phyloP scores from a whole-genome alignment of 331 rosid genomes.

The Pyrus hybrid region DNA sequence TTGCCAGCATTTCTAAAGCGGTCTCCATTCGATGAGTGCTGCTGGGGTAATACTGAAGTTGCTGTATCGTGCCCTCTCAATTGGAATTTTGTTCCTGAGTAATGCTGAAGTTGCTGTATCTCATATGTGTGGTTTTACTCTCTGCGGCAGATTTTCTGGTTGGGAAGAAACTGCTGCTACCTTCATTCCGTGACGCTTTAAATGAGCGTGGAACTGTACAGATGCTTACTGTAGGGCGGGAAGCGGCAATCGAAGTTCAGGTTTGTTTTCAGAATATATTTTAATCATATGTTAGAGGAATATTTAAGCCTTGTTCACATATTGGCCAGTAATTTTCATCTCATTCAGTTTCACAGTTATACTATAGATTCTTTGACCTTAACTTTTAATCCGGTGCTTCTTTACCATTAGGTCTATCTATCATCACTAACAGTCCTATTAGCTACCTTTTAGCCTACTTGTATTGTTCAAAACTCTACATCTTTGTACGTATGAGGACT shows the following conservation, averaged over 20 bases:
- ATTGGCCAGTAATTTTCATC: neutral
- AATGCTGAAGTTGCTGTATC: conserved; percentile 68
- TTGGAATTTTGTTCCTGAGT: conserved; percentile 62
- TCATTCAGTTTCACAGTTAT: neutral
- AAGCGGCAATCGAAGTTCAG: conserved; percentile 98
- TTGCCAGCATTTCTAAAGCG: conserved; percentile 90
- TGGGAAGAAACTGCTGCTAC: conserved; percentile 76
- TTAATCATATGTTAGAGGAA: conserved; percentile 1
- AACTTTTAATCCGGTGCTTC: neutral
- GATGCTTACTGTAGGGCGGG: conserved; percentile 84
- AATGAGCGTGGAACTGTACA: conserved; percentile 94
- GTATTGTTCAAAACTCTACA: neutral
- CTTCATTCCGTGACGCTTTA: conserved; percentile 77
- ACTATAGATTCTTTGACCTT: neutral
- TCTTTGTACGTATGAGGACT: neutral
- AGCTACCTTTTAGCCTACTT: neutral
- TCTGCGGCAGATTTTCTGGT: conserved; percentile 90
- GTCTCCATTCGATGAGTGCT: conserved; percentile 84
- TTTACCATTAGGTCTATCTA: neutral
- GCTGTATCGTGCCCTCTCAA: conserved; percentile 63
- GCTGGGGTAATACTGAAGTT: too few species aligned
- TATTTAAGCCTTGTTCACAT: neutral
- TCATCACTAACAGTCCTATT: neutral
- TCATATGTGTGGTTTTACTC: conserved; percentile 50
- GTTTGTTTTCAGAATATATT: conserved; percentile 35